These are phyloP conservation scores for Suhomyces sp. DNA, from an alignment of 805 yeast genomes.

Conservation along the genomic window DNA sequence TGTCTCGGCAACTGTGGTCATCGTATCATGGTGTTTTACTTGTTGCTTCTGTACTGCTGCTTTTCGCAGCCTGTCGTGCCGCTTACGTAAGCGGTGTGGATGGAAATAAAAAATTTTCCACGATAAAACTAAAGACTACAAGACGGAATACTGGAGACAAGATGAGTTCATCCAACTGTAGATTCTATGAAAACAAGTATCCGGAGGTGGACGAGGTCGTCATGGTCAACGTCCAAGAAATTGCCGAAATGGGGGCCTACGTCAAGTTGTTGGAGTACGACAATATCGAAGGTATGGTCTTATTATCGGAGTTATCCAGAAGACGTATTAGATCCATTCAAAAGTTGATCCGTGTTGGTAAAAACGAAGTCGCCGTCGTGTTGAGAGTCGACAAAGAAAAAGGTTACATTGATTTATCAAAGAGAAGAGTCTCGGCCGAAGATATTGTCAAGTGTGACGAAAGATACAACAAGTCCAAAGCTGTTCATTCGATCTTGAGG, in stretches of 20 bases:
- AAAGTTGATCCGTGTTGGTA: conserved; percentile 95
- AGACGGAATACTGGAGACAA: conserved; percentile 6
- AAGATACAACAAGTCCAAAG: conserved; percentile 92
- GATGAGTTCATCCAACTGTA: conserved; percentile 87
- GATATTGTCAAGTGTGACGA: conserved; percentile 97
- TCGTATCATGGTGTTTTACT: neutral
- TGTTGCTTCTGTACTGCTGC: neutral
- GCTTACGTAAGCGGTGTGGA: neutral
- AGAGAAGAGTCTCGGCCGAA: conserved; percentile 97
- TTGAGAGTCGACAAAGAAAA: conserved; percentile 97
- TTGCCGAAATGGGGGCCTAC: conserved; percentile 99
- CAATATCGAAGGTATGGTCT: conserved; percentile 98
- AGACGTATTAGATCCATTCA: conserved; percentile 98
- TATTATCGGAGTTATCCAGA: conserved; percentile 92
- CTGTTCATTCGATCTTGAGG: conserved; percentile 96
- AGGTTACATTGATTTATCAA: conserved; percentile 96
- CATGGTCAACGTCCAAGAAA: conserved; percentile 97
- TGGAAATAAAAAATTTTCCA: neutral
- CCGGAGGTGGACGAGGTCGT: conserved; percentile 99
- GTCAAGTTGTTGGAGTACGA: conserved; percentile 94
- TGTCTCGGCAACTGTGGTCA: neutral
- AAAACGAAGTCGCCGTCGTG: conserved; percentile 97
- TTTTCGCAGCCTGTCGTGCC: conserved; percentile 2
- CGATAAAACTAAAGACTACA: neutral
- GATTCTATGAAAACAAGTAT: conserved; percentile 96